phyloP scores from a whole-genome alignment of 257 asterid genomes.

The Salvia hispanica region DNA sequence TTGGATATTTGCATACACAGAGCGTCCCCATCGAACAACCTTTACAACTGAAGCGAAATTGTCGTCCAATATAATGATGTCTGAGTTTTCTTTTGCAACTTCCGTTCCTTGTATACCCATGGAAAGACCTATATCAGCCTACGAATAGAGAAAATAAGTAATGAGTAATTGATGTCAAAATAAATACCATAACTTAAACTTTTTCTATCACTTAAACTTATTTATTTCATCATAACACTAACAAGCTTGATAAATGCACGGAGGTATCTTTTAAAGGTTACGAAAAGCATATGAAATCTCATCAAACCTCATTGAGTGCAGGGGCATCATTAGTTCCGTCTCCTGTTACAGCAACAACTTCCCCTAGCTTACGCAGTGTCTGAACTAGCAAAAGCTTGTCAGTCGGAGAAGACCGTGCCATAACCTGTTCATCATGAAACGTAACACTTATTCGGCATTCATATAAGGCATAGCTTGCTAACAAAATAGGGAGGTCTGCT shows the following conservation, averaged over 20 bases:
- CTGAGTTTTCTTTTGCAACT: slow-evolving; percentile 98
- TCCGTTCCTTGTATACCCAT: slow-evolving; percentile 99
- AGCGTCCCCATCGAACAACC: slow-evolving; percentile 99
- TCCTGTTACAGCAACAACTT: slow-evolving; percentile 94
- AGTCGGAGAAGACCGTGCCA: slow-evolving; percentile 95
- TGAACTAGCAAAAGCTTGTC: slow-evolving; percentile 97
- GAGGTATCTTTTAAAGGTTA: slow-evolving; percentile 14
- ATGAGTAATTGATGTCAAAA: slow-evolving; percentile 18
- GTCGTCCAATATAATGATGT: slow-evolving; percentile 89
- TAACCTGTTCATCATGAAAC: slow-evolving; percentile 55
- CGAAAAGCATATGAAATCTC: slow-evolving; percentile 13
- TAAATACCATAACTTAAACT: background rate
- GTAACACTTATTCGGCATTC: slow-evolving; percentile 20
- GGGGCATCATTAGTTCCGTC: slow-evolving; percentile 99
- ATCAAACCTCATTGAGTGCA: slow-evolving; percentile 89
- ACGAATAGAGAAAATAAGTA: slow-evolving; percentile 24
- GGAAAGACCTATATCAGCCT: slow-evolving; percentile 98
- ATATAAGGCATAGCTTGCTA: slow-evolving; percentile 20
- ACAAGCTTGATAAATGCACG: slow-evolving; percentile 11
- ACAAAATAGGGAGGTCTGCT: slow-evolving; percentile 4
- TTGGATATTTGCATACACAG: slow-evolving; percentile 95
- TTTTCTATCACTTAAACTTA: too few species aligned
- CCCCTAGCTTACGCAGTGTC: slow-evolving; percentile 82
- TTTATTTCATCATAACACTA: too few species aligned
- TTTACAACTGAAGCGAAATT: slow-evolving; percentile 92